Evolutionary conservation across 805 yeast genomes (phyloP).

Genomic region (Yamadazyma takamatsuzukensis): DNA sequence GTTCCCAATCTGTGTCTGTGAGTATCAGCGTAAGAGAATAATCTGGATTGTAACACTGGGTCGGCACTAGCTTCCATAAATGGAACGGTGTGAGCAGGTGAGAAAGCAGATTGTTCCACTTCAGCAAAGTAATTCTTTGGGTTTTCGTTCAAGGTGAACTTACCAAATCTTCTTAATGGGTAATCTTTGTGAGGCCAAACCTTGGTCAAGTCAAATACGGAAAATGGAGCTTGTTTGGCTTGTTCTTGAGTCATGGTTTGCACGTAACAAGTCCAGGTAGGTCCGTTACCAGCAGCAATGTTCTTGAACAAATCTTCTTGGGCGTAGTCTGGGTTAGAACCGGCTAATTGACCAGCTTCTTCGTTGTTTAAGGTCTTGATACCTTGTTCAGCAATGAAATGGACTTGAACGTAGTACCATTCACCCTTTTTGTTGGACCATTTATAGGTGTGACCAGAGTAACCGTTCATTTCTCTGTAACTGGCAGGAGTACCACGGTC

Average conservation of each 20-base stretch:
- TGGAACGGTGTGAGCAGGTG: slow-evolving; percentile 70
- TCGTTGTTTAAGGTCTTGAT: slow-evolving; percentile 49
- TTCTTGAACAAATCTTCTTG: slow-evolving; percentile 75
- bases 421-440: slow-evolving; percentile 73
- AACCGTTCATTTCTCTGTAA: slow-evolving; percentile 76
- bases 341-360: slow-evolving; percentile 63
- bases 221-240: slow-evolving; percentile 69
- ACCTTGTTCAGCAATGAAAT: slow-evolving; percentile 64
- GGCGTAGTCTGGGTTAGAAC: slow-evolving; percentile 77
- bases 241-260: slow-evolving; percentile 84
- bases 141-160: slow-evolving; percentile 72
- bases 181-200: slow-evolving; percentile 85
- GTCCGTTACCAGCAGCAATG: slow-evolving; percentile 71
- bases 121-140: slow-evolving; percentile 84
- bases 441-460: slow-evolving; percentile 80
- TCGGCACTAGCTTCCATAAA: slow-evolving; percentile 74
- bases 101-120: slow-evolving; percentile 56
- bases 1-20: slow-evolving; percentile 72
- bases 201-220: slow-evolving; percentile 85
- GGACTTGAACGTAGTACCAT: slow-evolving; percentile 76
- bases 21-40: slow-evolving; percentile 72
- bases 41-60: slow-evolving; percentile 72
- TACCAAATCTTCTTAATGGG: slow-evolving; percentile 84
- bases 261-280: slow-evolving; percentile 80
- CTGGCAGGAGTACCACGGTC: slow-evolving; percentile 81